Evolutionary conservation across 2,329 filamentous ascomycete genomes (phyloP), one percentile per base, ranked within the genome.

Genomic region (Diaporthe capsici): DNA sequence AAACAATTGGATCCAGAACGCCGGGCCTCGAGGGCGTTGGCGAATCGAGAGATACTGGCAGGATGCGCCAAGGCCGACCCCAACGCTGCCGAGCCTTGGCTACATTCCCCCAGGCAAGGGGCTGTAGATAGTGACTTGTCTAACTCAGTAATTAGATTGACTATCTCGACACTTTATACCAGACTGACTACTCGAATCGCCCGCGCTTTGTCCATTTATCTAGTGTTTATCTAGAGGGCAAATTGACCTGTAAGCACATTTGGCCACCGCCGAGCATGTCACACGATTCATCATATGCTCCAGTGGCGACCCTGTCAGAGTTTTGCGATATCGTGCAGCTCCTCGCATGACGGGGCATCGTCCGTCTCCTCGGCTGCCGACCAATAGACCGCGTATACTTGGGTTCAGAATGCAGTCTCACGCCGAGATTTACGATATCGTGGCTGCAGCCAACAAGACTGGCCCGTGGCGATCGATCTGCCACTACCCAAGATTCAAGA

Each of bases 1-100:
- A 55, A 28, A 70, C 65, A 70, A 70, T 42, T 70, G 47, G 65
- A 42, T 42, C 65, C 65, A 70, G 65, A 53, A 55, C 49, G 65
- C 37, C 49, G 65, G 65, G 47, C 65, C 65, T 25, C 47, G 34
- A 28, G 9, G 2, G 34, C 17, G 22, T 28, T 25, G 65, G 65
- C 65, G 65, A 55, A 55, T 55, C 49, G 49, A 39, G 15, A 22
- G 65, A 70, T 53, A 10, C 34, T 42, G 49, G n/a, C 34, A 42
- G 65, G 65, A 70, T 70, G 65, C 65, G 65, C 65, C 65, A 70
- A 70, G 65, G 34, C 65, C 34, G 22, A 70, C 65, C 65, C 65
- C 34, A 55, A 55, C 49, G n/a, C 65, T 70, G 65, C 65, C 65
- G 65, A 70, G 65, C 47, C 65, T 70, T 70, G 65, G 65, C 65